Evolutionary conservation across 2,329 filamentous ascomycete genomes (phyloP).

Genomic region (Neocatenulostroma microsporum): DNA sequence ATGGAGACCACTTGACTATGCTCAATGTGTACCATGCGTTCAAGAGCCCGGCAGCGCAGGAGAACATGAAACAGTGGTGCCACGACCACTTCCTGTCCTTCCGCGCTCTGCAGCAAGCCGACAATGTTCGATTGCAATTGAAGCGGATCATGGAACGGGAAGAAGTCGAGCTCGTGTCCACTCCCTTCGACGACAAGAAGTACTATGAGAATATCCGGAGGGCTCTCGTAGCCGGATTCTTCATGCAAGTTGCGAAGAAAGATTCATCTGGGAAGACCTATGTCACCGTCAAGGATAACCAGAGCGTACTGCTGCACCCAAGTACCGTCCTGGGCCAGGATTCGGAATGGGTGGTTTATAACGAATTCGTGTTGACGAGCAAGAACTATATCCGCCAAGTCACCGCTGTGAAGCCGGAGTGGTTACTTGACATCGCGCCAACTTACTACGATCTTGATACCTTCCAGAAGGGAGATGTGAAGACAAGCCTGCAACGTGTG

Average conservation of each 20-base stretch:
- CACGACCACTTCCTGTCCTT: constrained; percentile 92
- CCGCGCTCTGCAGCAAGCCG: constrained; percentile 80
- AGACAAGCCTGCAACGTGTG: constrained; percentile 52
- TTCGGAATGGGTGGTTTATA: constrained; percentile 95
- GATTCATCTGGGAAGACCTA: constrained; percentile 85
- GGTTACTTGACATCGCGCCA: constrained; percentile 90
- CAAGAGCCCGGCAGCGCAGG: constrained; percentile 64
- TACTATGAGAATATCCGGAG: constrained; percentile 97
- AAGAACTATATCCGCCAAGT: constrained; percentile 98
- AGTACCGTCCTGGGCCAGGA: constrained; percentile 83
- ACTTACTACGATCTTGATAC: constrained; percentile 79
- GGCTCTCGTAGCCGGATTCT: constrained; percentile 88
- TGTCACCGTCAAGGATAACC: constrained; percentile 92
- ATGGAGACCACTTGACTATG: constrained; percentile 92
- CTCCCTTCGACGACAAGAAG: constrained; percentile 86
- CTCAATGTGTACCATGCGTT: constrained; percentile 98
- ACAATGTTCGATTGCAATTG: constrained; percentile 86
- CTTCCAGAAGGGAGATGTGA: constrained; percentile 81
- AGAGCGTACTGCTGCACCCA: constrained; percentile 86
- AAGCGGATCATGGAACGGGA: constrained; percentile 95
- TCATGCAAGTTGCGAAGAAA: constrained; percentile 98
- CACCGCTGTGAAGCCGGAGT: constrained; percentile 85
- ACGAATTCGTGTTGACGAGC: constrained; percentile 94
- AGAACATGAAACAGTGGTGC: constrained; percentile 82
- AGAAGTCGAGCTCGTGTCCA: constrained; percentile 77